phyloP scores from a whole-genome alignment of 371 early-diverging fungal genomes.

The Haplosporangium sp. region DNA sequence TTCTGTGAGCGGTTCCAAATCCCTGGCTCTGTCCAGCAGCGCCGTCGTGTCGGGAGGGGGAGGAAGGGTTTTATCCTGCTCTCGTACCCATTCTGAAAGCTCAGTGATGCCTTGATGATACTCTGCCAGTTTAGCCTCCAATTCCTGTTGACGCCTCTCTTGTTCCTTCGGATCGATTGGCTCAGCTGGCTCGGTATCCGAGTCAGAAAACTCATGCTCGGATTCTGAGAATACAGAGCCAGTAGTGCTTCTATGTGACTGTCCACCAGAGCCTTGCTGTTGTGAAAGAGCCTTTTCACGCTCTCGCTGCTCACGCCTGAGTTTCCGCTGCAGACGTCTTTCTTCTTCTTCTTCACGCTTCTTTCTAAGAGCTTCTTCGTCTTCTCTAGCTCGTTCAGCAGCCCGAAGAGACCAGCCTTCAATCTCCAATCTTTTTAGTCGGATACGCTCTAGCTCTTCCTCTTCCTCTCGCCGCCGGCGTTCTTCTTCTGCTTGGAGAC shows the following conservation, averaged over 20 bases:
- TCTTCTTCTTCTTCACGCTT: slow-evolving; percentile 43
- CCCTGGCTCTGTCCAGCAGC: slow-evolving; percentile 40
- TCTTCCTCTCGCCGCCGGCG: slow-evolving; percentile 32
- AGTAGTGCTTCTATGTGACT: neutral
- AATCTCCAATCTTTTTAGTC: slow-evolving; percentile 44
- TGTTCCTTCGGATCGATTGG: slow-evolving; percentile 18
- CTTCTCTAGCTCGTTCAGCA: slow-evolving; percentile 43
- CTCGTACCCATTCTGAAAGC: slow-evolving; percentile 39
- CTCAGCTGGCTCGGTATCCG: slow-evolving; percentile 15
- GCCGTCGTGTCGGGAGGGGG: slow-evolving; percentile 29
- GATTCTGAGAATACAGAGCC: slow-evolving; percentile 28
- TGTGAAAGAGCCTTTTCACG: slow-evolving; percentile 13
- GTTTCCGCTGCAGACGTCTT: slow-evolving; percentile 28
- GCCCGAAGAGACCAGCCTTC: slow-evolving; percentile 55
- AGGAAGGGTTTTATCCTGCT: slow-evolving; percentile 33
- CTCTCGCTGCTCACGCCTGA: slow-evolving; percentile 44
- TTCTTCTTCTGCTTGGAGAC: slow-evolving; percentile 37
- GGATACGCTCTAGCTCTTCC: slow-evolving; percentile 48
- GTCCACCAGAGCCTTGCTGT: slow-evolving; percentile 6
- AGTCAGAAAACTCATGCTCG: slow-evolving; percentile 29
- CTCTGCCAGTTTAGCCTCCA: slow-evolving; percentile 45
- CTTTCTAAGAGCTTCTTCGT: slow-evolving; percentile 49
- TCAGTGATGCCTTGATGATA: slow-evolving; percentile 46
- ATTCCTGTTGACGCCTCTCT: slow-evolving; percentile 27
- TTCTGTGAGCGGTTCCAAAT: slow-evolving; percentile 43